phyloP scores from a whole-genome alignment of 164 flowering plant genomes.

The Annona cherimola region DNA sequence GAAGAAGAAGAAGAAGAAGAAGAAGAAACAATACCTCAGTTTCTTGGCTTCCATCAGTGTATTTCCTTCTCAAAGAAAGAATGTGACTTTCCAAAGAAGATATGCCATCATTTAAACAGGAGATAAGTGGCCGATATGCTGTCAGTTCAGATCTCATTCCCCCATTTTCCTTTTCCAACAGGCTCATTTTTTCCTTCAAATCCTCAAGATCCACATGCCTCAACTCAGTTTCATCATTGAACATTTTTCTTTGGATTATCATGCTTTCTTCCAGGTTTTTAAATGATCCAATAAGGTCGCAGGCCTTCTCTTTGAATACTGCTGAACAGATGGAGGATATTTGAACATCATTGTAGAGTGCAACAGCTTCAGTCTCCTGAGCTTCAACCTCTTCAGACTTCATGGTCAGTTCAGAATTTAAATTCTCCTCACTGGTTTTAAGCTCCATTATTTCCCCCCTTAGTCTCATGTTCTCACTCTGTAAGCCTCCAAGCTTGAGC shows the following conservation, averaged over 20 bases:
- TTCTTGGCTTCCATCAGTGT: conserved; percentile 15
- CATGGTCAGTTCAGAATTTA: conserved; percentile 53
- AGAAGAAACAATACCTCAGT: conserved; percentile 30
- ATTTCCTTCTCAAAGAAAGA: conserved; percentile 25
- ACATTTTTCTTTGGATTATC: conserved; percentile 2
- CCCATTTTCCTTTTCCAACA: conserved; percentile 51
- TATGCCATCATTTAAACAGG: conserved; percentile 48
- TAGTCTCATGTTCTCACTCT: conserved; percentile 33
- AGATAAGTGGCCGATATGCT: conserved; percentile 45
- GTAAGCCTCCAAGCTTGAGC: conserved; percentile 35
- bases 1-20: too few species aligned
- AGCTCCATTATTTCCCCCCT: conserved; percentile 37
- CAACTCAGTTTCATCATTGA: conserved; percentile 25
- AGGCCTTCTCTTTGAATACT: conserved; percentile 56
- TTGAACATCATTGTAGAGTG: conserved; percentile 60
- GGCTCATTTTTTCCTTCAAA: conserved; percentile 38
- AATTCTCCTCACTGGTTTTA: conserved; percentile 38
- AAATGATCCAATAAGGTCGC: conserved; percentile 51
- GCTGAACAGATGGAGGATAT: conserved; percentile 18
- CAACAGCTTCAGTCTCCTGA: conserved; percentile 74
- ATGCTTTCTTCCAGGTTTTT: conserved; percentile 32
- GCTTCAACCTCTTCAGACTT: conserved; percentile 44
- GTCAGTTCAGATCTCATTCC: conserved; percentile 46
- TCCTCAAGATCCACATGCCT: conserved; percentile 40
- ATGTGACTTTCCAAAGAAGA: conserved; percentile 52